Percentiles rank a stretch among this genome's conserved stretches.
These are phyloP conservation scores for Candida methanosorbosa DNA, from an alignment of 805 yeast species.

Conservation along the genomic window DNA sequence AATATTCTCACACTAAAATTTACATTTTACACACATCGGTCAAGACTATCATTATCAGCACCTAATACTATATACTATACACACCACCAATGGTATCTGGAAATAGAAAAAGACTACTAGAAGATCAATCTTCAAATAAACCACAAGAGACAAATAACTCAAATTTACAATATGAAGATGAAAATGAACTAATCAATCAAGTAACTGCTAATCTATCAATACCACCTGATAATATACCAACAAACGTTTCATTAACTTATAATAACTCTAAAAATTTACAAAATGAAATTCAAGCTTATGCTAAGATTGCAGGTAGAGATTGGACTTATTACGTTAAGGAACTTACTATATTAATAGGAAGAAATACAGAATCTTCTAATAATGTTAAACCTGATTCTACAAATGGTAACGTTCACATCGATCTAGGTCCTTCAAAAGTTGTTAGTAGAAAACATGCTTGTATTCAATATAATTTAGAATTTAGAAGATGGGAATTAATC, in stretches of 20 bases:
- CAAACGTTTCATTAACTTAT: slow-evolving; percentile 64
- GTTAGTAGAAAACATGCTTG: slow-evolving; percentile 87
- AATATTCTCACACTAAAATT: too few relatives aligned
- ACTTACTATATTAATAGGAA: slow-evolving; percentile 71
- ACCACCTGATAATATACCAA: slow-evolving; percentile 56
- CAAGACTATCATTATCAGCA: background rate
- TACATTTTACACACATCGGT: too few relatives aligned
- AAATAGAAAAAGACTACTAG: background rate
- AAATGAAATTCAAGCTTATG: slow-evolving; percentile 93
- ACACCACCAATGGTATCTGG: too few relatives aligned
- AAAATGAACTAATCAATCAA: slow-evolving; percentile 59
- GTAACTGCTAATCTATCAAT: slow-evolving; percentile 60
- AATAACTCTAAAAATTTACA: slow-evolving; percentile 65
- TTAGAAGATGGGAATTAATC: slow-evolving; percentile 78
- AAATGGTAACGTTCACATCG: slow-evolving; percentile 52
- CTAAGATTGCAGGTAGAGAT: slow-evolving; percentile 83
- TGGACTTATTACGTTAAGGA: slow-evolving; percentile 94
- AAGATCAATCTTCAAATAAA: too few relatives aligned
- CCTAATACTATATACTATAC: too few relatives aligned
- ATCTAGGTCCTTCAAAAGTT: slow-evolving; percentile 95
- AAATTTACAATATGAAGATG: slow-evolving; percentile 36
- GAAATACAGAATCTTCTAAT: slow-evolving; percentile 49
- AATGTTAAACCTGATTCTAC: slow-evolving; percentile 3
- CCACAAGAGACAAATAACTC: too few relatives aligned
- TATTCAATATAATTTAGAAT: slow-evolving; percentile 65